phyloP scores from a whole-genome alignment of 2,329 filamentous ascomycete species.

The Mycosphaerelloides madeirae region DNA sequence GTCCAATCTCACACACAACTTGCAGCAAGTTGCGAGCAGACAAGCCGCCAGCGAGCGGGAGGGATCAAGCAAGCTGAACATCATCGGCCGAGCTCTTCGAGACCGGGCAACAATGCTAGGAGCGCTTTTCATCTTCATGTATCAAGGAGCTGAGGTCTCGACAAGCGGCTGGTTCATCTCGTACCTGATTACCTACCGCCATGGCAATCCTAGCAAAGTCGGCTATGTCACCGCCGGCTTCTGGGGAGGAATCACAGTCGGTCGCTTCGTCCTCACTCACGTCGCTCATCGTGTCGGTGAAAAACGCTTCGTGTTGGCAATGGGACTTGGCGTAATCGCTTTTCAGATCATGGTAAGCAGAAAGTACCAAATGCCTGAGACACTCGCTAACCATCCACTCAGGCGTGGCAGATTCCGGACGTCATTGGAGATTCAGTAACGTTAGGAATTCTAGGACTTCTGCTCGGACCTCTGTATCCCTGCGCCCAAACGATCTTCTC shows the following conservation, averaged over 20 bases:
- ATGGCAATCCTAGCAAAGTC: conserved; percentile 64
- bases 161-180: conserved; percentile 85
- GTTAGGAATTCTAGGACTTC: conserved; percentile 59
- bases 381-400: too few species aligned
- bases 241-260: conserved; percentile 49
- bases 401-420: conserved; percentile 51
- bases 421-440: conserved; percentile 47
- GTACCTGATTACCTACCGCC: conserved; percentile 69
- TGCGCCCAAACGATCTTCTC: conserved; percentile 64
- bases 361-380: too few species aligned
- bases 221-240: conserved; percentile 74
- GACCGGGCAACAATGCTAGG: conserved; percentile 64
- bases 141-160: conserved; percentile 79
- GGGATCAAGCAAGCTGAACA: conserved; percentile 47
- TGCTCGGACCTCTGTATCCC: conserved; percentile 76
- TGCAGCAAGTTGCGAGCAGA: conserved; percentile 42
- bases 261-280: conserved; percentile 63
- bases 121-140: conserved; percentile 77
- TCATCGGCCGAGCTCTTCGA: conserved; percentile 47
- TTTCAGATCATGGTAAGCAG: conserved; percentile 59
- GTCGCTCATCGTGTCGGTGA: conserved; percentile 66
- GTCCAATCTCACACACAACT: conserved; percentile 39
- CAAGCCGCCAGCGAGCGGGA: conserved; percentile 34
- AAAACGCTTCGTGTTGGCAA: conserved; percentile 60
- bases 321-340: conserved; percentile 57